Evolutionary conservation across 2,329 filamentous ascomycete species (phyloP).

Genomic region (Epichloe gansuensis): DNA sequence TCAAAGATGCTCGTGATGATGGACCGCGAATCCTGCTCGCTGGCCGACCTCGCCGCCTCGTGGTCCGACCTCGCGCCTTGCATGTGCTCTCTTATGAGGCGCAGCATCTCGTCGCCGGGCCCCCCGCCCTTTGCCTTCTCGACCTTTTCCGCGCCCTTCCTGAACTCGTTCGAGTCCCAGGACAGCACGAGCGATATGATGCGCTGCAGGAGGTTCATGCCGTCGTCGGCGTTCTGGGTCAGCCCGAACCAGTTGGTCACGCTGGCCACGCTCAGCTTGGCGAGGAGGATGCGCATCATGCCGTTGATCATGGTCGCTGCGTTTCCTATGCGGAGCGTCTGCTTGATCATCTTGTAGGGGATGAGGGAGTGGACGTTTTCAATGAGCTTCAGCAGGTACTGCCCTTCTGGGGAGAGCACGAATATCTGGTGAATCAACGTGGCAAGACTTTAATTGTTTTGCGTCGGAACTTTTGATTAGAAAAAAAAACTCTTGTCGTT

Average conservation of each 20-base stretch:
- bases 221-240: conserved; percentile 58
- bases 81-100: conserved; percentile 47
- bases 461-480: too few species aligned
- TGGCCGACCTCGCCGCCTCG: conserved; percentile 43
- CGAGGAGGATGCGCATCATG: conserved; percentile 58
- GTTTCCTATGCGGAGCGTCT: conserved; percentile 65
- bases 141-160: conserved; percentile 49
- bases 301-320: conserved; percentile 70
- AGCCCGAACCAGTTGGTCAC: conserved; percentile 70
- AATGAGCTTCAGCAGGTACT: conserved; percentile 57
- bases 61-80: conserved; percentile 40
- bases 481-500: too few species aligned
- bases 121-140: conserved; percentile 43
- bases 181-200: conserved; percentile 61
- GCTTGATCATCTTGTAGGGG: conserved; percentile 58
- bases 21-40: conserved; percentile 37
- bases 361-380: conserved; percentile 58
- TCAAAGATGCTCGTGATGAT: conserved; percentile 56
- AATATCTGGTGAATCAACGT: conserved; percentile 64
- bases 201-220: conserved; percentile 67
- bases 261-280: conserved; percentile 63
- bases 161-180: conserved; percentile 62
- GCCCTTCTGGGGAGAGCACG: conserved; percentile 61
- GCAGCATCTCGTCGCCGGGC: conserved; percentile 47
- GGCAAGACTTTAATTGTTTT: conserved; percentile 39